phyloP scores from a whole-genome alignment of 805 yeast genomes.

The Yamadazyma ubonensis region DNA sequence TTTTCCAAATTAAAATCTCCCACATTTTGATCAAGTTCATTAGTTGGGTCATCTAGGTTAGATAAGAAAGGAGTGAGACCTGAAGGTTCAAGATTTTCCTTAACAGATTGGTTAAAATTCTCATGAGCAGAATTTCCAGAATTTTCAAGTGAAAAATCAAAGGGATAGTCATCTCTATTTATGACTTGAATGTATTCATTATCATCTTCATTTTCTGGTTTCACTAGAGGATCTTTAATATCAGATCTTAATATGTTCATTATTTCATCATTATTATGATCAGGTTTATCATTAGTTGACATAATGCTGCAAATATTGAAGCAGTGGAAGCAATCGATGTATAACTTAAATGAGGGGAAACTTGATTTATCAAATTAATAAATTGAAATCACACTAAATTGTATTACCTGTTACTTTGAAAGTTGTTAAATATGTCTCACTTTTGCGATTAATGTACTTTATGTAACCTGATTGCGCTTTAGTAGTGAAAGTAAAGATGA shows the following conservation, averaged over 20 bases:
- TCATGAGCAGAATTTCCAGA: not conserved
- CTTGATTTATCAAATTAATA: no score
- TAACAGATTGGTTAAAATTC: not conserved
- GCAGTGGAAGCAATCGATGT: not conserved
- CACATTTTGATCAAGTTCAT: not conserved
- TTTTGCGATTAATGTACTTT: slow-evolving; percentile 2
- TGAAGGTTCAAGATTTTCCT: slow-evolving; percentile 4
- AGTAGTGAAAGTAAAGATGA: not conserved
- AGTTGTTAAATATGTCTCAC: slow-evolving; percentile 4
- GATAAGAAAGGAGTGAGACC: slow-evolving; percentile 14
- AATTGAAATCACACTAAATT: no score
- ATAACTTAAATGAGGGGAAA: no score
- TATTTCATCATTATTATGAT: slow-evolving; percentile 6
- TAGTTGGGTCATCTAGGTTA: slow-evolving; percentile 10
- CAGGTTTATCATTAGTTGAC: slow-evolving; percentile 5
- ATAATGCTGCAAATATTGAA: slow-evolving; percentile 7
- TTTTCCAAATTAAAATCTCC: slow-evolving; percentile 6
- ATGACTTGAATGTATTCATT: slow-evolving; percentile 17
- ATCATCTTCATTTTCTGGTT: slow-evolving; percentile 8
- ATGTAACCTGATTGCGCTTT: slow-evolving; percentile 6
- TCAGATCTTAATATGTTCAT: slow-evolving; percentile 8
- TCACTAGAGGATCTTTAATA: not conserved
- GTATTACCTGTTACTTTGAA: not conserved
- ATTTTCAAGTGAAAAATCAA: slow-evolving; percentile 8
- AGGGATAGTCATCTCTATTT: slow-evolving; percentile 14